Evolutionary conservation across 2,329 filamentous ascomycete species (phyloP).

Genomic region (Beauveria scarabaeidicola): DNA sequence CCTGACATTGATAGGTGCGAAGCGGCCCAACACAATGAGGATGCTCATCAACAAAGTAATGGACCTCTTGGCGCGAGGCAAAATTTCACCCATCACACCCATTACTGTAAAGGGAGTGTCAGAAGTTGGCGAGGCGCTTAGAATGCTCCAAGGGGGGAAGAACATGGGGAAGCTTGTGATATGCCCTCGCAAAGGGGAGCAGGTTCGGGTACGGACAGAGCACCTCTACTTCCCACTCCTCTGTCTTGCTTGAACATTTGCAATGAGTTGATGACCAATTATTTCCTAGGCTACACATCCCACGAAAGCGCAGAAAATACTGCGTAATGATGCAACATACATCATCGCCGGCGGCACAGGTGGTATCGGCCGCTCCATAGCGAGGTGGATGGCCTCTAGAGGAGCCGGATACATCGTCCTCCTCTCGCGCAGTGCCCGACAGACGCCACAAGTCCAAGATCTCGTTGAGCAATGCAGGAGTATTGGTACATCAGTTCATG

Average conservation of each 20-base stretch:
- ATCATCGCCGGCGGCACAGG: constrained; percentile 45
- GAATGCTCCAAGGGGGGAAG: too few relatives aligned
- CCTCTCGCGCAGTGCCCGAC: constrained; percentile 39
- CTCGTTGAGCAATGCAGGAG: constrained; percentile 31
- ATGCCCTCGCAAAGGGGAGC: too few relatives aligned
- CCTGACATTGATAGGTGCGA: constrained; percentile 32
- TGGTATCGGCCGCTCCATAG: constrained; percentile 40
- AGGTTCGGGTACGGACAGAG: too few relatives aligned
- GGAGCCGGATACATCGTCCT: constrained; percentile 41
- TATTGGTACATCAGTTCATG: constrained; percentile 34
- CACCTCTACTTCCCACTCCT: too few relatives aligned
- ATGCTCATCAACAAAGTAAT: constrained; percentile 30
- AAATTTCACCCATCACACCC: too few relatives aligned
- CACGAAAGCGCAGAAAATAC: constrained; percentile 17
- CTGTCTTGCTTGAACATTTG: background rate
- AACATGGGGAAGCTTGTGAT: too few relatives aligned
- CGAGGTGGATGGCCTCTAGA: constrained; percentile 38
- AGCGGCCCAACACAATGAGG: constrained; percentile 32
- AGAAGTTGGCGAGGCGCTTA: too few relatives aligned
- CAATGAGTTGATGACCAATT: constrained; percentile 35
- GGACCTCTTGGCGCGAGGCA: constrained; percentile 20
- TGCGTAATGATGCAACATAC: constrained; percentile 37
- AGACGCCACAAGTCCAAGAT: constrained; percentile 30
- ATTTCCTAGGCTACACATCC: constrained; percentile 22
- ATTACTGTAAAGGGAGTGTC: too few relatives aligned